Percentiles rank a stretch among this genome's conserved stretches.
These are phyloP conservation scores for Pelomyxa schiedti DNA, from an alignment of 78 protist species.

Conservation along the genomic window DNA sequence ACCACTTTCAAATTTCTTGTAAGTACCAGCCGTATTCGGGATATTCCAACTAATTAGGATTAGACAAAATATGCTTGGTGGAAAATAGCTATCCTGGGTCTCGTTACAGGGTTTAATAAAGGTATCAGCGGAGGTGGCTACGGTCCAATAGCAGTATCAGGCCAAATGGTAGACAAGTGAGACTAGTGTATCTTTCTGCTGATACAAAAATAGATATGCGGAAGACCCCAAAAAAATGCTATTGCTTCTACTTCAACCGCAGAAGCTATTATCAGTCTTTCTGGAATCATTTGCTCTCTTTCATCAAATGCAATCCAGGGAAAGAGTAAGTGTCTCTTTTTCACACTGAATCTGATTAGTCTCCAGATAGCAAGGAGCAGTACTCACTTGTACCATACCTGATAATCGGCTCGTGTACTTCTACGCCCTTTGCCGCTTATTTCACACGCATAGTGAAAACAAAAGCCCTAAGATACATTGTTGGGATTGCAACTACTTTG, in stretches of 20 bases:
- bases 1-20: not conserved
- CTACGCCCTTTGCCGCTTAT: not conserved
- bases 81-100: not conserved
- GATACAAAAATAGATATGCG: not conserved
- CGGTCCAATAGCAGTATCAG: not conserved
- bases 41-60: not conserved
- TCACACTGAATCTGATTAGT: not conserved
- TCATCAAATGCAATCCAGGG: no score
- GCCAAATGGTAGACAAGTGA: not conserved
- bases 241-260: not conserved
- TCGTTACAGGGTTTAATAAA: not conserved
- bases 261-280: not conserved
- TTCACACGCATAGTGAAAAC: not conserved
- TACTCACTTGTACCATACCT: not conserved
- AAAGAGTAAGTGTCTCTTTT: not conserved
- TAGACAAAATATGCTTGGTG: not conserved
- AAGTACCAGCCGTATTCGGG: not conserved
- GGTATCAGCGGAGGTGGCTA: not conserved
- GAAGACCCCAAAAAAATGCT: not conserved
- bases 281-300: not conserved
- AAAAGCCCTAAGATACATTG: not conserved
- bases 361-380: not conserved
- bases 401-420: not conserved
- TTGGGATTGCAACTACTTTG: not conserved
- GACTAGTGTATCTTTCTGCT: not conserved